phyloP scores from a whole-genome alignment of 2,329 filamentous ascomycete genomes.

The Tricladium varicosporioides region DNA sequence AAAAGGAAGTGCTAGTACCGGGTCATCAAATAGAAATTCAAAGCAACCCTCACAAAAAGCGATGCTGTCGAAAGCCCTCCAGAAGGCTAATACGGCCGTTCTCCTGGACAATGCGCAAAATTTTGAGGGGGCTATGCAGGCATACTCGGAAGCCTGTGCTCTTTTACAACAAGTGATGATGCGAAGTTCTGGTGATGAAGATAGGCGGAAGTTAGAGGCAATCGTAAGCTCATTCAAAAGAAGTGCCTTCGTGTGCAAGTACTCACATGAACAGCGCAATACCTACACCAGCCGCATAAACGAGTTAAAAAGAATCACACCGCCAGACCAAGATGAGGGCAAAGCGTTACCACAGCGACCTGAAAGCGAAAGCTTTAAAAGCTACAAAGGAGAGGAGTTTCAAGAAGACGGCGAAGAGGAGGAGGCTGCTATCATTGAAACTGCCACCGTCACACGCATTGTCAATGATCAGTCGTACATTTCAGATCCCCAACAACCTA shows the following conservation, averaged over 20 bases:
- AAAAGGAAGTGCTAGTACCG: constrained; percentile 46
- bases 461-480: constrained; percentile 39
- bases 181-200: constrained; percentile 80
- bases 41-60: constrained; percentile 77
- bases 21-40: constrained; percentile 34
- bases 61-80: constrained; percentile 92
- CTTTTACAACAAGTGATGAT: constrained; percentile 85
- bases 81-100: constrained; percentile 95
- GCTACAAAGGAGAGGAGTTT: constrained; percentile 42
- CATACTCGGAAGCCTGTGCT: constrained; percentile 87
- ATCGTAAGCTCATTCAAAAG: constrained; percentile 65
- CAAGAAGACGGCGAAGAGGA: constrained; percentile 40
- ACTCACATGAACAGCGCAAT: constrained; percentile 57
- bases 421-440: constrained; percentile 48
- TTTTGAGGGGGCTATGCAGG: constrained; percentile 84
- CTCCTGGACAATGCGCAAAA: constrained; percentile 95
- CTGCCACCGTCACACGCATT: constrained; percentile 51
- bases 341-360: constrained; percentile 76
- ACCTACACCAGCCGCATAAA: constrained; percentile 90
- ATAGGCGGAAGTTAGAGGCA: constrained; percentile 85
- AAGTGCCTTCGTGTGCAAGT: not conserved
- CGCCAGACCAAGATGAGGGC: constrained; percentile 52
- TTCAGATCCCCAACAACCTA: constrained; percentile 21
- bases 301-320: constrained; percentile 73
- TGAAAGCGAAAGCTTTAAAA: constrained; percentile 58